These are phyloP conservation scores for Ophiocytium majus DNA, from an alignment of 352 stramenopile genomes.

Conservation along the genomic window DNA sequence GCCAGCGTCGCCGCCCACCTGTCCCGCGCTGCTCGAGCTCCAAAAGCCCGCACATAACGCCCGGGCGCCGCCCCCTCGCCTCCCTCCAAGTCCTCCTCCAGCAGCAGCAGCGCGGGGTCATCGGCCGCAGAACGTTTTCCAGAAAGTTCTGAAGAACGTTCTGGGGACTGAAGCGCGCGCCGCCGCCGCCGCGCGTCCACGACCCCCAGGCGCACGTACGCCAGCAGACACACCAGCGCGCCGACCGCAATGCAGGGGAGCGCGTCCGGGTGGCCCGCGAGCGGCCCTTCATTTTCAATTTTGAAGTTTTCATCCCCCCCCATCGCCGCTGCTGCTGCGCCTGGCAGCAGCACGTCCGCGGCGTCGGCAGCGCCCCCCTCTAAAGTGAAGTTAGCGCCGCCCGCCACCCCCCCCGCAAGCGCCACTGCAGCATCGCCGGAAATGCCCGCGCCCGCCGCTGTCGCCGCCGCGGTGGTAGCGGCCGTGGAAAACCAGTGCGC, in stretches of 20 bases:
- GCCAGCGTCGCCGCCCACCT: slow-evolving; percentile 25
- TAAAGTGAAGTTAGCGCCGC: slow-evolving; percentile 5
- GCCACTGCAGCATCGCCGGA: slow-evolving; percentile 2
- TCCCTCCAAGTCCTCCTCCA: background rate
- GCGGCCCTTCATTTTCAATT: background rate
- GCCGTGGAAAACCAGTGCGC: no score
- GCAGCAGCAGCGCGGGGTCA: background rate
- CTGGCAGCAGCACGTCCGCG: no score
- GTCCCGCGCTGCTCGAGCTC: background rate
- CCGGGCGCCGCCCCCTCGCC: slow-evolving; percentile 13
- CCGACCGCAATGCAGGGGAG: background rate
- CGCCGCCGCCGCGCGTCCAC: background rate
- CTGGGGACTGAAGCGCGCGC: no score
- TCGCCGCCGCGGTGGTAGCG: no score
- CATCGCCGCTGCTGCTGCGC: no score
- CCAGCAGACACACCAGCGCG: background rate
- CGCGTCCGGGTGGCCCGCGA: background rate
- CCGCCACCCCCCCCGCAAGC: background rate
- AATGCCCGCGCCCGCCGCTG: no score
- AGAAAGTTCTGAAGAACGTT: no score
- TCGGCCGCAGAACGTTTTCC: slow-evolving; percentile 18
- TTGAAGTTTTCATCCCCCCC: no score
- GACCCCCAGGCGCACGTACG: background rate
- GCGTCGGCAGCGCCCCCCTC: slow-evolving; percentile 23
- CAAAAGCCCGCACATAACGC: slow-evolving; percentile 26